Conservation (phyloP, 176 grass and related monocot species). For the Tuctoria greenei region DNA sequence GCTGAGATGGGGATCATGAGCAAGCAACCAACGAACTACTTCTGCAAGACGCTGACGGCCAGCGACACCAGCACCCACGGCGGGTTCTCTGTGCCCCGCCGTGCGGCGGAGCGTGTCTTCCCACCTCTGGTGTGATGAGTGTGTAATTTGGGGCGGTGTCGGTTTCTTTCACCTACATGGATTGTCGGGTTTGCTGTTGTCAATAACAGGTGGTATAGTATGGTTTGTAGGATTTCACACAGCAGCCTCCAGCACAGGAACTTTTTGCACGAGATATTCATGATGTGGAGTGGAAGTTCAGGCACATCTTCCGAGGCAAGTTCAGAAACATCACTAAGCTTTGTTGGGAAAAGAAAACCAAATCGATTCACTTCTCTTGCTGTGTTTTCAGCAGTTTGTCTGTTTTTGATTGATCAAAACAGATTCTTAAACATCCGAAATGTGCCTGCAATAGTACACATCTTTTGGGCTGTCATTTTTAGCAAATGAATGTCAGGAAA, state of each 20-base stretch:
- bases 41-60: constrained; percentile 95
- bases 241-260: constrained; percentile 96
- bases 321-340: not conserved
- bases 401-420: no score
- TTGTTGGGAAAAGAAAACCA: no score
- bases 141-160: constrained; percentile 31
- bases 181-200: constrained; percentile 44
- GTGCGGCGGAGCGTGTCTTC: constrained; percentile 90
- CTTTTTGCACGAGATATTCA: constrained; percentile 90
- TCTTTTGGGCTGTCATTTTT: no score
- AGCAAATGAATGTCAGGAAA: no score
- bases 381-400: no score
- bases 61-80: constrained; percentile 98
- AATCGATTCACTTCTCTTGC: no score
- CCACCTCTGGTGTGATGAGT: constrained; percentile 88
- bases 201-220: constrained; percentile 62
- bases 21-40: constrained; percentile 98
- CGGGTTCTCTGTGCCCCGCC: constrained; percentile 92
- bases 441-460: no score
- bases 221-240: constrained; percentile 97
- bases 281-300: constrained; percentile 96
- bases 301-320: constrained; percentile 94
- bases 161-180: constrained; percentile 6
- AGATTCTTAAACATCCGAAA: no score
- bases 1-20: constrained; percentile 99